phyloP scores from a whole-genome alignment of 306 rosid genomes.

The Ochetophila trinervis region DNA sequence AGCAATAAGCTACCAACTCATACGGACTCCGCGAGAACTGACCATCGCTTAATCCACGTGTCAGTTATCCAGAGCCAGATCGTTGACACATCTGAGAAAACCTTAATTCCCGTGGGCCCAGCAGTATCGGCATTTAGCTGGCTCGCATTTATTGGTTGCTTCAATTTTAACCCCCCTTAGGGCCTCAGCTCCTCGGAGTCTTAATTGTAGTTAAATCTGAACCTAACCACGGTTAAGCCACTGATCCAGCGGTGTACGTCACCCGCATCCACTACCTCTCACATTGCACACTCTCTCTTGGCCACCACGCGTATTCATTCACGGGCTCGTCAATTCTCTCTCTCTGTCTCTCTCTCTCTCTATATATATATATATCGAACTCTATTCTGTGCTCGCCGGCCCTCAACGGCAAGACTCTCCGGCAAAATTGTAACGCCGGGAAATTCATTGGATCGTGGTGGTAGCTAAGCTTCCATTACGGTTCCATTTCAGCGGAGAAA shows the following conservation, averaged over 20 bases:
- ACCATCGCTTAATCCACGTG: conserved; percentile 27
- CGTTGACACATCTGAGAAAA: conserved; percentile 11
- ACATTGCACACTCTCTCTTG: conserved; percentile 5
- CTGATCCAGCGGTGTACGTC: conserved; percentile 36
- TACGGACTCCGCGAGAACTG: neutral
- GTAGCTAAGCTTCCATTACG: conserved; percentile 10
- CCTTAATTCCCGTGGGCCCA: conserved; percentile 31
- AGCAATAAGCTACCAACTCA: neutral
- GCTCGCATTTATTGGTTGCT: conserved; percentile 52
- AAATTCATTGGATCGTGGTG: conserved; percentile 2
- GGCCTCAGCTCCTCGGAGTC: neutral
- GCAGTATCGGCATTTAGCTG: conserved; percentile 23
- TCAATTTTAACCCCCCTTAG: conserved; percentile 5
- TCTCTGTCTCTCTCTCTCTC: too few relatives aligned
- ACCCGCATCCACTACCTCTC: conserved; percentile 23
- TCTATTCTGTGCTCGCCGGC: conserved; percentile 10
- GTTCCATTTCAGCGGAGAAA: neutral
- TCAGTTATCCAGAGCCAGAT: neutral
- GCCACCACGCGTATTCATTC: conserved; percentile 20
- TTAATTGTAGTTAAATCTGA: too few relatives aligned
- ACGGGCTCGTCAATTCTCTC: neutral
- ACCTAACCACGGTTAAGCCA: conserved; percentile 35
- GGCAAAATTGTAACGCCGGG: neutral
- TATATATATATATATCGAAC: neutral
- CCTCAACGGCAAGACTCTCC: neutral